Evolutionary conservation across 106 monocot genomes (phyloP), one percentile per base, ranked within the genome.

Genomic region (Phalaenopsis equestris): DNA sequence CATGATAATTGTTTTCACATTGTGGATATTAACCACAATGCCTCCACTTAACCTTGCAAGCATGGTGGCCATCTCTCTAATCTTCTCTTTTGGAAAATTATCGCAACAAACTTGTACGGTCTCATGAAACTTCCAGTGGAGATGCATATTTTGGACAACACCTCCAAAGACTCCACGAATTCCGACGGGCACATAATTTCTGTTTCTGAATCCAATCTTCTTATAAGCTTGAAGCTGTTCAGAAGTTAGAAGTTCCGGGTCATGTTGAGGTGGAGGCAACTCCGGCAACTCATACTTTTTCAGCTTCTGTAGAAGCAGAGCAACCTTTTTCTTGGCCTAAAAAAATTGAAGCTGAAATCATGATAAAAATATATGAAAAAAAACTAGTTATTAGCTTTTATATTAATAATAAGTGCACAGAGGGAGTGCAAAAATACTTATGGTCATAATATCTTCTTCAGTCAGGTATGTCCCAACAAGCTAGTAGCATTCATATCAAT

Each of bases 241-340:
- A 9, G 86, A 68, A 2, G 94, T 99, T 23, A 99, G 83, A 30
- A 99, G 80, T 72, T 99, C 98, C 15, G 98, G 98, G 84, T 99
- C 98, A 88, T 99, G 98, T 9, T 87, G 87, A 72, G 98, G 98
- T 61, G 93, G 76, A 41, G 98, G 93, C 73, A 95, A 78, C 58
- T 99, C 98, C n/a, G 98, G 98, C 72, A 99, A 77, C 75, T 99
- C 98, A 85, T 99, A 99, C 38, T 99, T 99, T 78, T 99, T 99
- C 39, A 99, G 94, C 68, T 99, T 99, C 48, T 99, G 98, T 52
- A 99, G 88, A 42, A 99, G 98, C 81, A 99, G 65, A 81, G 94
- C 90, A 45, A 93, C 98, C 78, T 99, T 99, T 79, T 99, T 99
- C 93, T 99, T 99, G 77, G 98, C 98, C 98, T 99, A 65, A 74